A percentile compares a stretch with the other conserved stretches of the same genome.
phyloP scores from a whole-genome alignment of 495 filamentous ascomycete species.

The Penicillium turbatum region DNA sequence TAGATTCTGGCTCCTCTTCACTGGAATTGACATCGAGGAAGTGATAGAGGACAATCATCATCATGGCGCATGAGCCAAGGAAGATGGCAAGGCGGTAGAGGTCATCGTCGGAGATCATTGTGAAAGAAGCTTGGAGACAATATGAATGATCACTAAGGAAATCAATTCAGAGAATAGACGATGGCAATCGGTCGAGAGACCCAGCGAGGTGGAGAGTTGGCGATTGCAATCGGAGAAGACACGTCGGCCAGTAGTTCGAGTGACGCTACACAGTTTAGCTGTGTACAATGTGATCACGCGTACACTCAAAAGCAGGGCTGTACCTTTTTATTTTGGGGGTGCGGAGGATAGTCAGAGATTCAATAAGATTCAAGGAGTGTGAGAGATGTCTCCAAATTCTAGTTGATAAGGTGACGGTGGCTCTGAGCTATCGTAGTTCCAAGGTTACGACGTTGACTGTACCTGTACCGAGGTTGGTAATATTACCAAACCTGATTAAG shows the following conservation, averaged over 20 bases:
- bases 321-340: no score
- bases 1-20: conserved; percentile 39
- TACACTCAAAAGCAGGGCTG: no score
- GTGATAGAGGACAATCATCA: conserved; percentile 92
- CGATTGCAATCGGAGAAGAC: conserved; percentile 2
- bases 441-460: no score
- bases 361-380: no score
- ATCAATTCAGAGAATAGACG: not conserved
- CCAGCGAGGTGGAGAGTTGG: not conserved
- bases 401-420: no score
- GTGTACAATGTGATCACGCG: not conserved
- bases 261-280: not conserved
- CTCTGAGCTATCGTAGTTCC: no score
- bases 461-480: no score
- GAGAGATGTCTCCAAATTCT: no score
- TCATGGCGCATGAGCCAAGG: conserved; percentile 86
- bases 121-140: conserved; percentile 18
- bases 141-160: not conserved
- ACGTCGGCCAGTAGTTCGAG: conserved; percentile 1
- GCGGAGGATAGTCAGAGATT: no score
- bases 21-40: conserved; percentile 92
- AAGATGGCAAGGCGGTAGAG: conserved; percentile 86
- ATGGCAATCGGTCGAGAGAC: not conserved
- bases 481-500: no score
- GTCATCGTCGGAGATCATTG: conserved; percentile 82